Evolutionary conservation across 1,139 yeast species (phyloP), one percentile per base, ranked within the genome.

Genomic region (Yamadazyma dushanensis): DNA sequence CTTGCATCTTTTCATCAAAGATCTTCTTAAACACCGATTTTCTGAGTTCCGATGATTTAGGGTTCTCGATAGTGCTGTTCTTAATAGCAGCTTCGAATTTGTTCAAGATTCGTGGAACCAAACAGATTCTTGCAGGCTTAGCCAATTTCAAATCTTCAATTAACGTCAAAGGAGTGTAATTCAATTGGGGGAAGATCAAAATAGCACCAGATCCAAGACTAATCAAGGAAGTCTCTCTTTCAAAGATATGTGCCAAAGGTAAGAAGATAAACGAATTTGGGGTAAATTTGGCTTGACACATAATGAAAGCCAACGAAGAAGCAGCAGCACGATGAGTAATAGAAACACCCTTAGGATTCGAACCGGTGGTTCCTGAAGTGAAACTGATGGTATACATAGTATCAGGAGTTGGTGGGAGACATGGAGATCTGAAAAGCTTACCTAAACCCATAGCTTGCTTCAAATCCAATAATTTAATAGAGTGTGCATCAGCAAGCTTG

Each of bases 161-260:
- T 28, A 69, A 54, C 5, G 70, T 60, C 28, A 59, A 47, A 3
- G 73, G 71, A 11, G 61, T 53, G 8, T 64, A 54, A 6, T 59
- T 52, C 29, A 53, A 47, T 40, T 61, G 70, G 2, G 77, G 76
- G 53, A 70, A 63, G 4, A 73, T 73, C 27, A 71, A 46, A 8
- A 63, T 54, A 11, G 56, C 45, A 21, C 69, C 71, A 27, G 44
- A 30, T 23, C 60, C 47, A 11, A 60, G 38, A 9, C 55, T 54
- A 31, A 47, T 49, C 10, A 50, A 41, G 23, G 62, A 37, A 23
- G 55, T 53, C 56, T 58, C 58, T 40, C 74, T 53, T 44, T 82
- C 86, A 52, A 75, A 82, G 43, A 83, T 83, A 55, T 83, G 90
- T 1, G 90, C 88, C 50, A 80, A 63, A 0, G 89, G 89, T 38